These are phyloP conservation scores for Ceriops zippeliana DNA, from an alignment of 345 rosid species.

Conservation along the genomic window DNA sequence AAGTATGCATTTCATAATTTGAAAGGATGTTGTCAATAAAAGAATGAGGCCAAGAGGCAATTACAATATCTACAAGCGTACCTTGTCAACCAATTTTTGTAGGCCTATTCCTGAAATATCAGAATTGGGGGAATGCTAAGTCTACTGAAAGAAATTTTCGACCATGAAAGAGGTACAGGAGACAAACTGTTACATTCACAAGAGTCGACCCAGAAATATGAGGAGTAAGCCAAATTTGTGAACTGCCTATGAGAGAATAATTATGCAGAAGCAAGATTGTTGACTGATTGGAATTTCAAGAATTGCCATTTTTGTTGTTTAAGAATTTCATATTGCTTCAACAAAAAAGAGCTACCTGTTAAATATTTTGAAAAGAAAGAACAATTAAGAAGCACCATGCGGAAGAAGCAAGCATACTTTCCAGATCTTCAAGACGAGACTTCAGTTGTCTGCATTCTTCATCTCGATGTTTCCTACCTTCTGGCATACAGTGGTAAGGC, in stretches of 20 bases:
- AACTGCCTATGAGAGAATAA: neutral
- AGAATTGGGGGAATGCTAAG: slow-evolving; percentile 19
- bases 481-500: slow-evolving; percentile 35
- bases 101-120: slow-evolving; percentile 66
- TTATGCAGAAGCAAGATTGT: neutral
- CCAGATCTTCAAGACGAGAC: slow-evolving; percentile 61
- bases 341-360: neutral
- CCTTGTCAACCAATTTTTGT: slow-evolving; percentile 49
- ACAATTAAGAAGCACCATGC: slow-evolving; percentile 3
- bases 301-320: neutral
- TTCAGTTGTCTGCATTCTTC: slow-evolving; percentile 62
- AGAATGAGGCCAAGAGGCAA: slow-evolving; percentile 6
- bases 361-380: neutral
- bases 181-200: neutral
- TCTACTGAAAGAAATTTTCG: neutral
- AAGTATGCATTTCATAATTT: slow-evolving; percentile 19
- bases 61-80: slow-evolving; percentile 37
- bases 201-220: neutral
- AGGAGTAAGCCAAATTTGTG: neutral
- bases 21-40: slow-evolving; percentile 1
- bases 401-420: slow-evolving; percentile 45
- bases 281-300: neutral
- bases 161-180: neutral
- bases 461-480: slow-evolving; percentile 51
- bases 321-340: neutral